Percentiles rank a stretch among this genome's conserved stretches.
These are phyloP conservation scores for Curvularia eragrostidis DNA, from an alignment of 2,329 filamentous ascomycete genomes.

Conservation along the genomic window DNA sequence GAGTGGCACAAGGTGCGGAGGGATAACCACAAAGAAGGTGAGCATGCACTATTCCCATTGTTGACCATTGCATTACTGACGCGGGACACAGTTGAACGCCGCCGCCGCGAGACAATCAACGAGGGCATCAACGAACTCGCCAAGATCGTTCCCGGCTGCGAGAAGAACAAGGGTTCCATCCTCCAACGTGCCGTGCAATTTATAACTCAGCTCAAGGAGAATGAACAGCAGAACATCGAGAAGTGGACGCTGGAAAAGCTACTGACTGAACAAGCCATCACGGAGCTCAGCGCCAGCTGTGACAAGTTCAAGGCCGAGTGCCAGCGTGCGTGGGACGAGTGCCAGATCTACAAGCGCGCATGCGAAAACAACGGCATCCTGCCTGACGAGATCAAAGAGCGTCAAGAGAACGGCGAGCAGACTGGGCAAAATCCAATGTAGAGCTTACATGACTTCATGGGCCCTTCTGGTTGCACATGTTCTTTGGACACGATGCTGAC, in stretches of 20 bases:
- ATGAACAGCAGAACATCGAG: constrained; percentile 91
- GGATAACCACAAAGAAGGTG: constrained; percentile 99
- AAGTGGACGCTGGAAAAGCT: constrained; percentile 94
- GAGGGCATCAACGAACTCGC: constrained; percentile 98
- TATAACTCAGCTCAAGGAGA: constrained; percentile 92
- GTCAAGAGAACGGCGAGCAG: constrained; percentile 48
- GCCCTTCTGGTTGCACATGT: not conserved
- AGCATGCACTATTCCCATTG: constrained; percentile 30
- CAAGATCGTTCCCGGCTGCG: constrained; percentile 95
- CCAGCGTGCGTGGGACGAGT: constrained; percentile 77
- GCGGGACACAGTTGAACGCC: constrained; percentile 77
- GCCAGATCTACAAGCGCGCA: constrained; percentile 74
- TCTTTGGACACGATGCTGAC: constrained; percentile 10
- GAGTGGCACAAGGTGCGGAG: constrained; percentile 98
- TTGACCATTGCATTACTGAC: constrained; percentile 13
- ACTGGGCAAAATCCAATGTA: constrained; percentile 43
- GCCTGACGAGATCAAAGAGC: constrained; percentile 51
- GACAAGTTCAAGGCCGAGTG: constrained; percentile 85
- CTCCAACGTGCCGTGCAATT: constrained; percentile 91
- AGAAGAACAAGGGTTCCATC: constrained; percentile 99
- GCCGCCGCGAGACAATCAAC: constrained; percentile 96
- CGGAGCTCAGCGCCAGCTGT: constrained; percentile 84
- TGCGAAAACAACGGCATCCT: constrained; percentile 51
- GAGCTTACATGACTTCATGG: not conserved
- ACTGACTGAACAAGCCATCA: constrained; percentile 85